Evolutionary conservation across 2,329 filamentous ascomycete genomes (phyloP), one percentile per base, ranked within the genome.

Genomic region (Rosellinia necatrix): DNA sequence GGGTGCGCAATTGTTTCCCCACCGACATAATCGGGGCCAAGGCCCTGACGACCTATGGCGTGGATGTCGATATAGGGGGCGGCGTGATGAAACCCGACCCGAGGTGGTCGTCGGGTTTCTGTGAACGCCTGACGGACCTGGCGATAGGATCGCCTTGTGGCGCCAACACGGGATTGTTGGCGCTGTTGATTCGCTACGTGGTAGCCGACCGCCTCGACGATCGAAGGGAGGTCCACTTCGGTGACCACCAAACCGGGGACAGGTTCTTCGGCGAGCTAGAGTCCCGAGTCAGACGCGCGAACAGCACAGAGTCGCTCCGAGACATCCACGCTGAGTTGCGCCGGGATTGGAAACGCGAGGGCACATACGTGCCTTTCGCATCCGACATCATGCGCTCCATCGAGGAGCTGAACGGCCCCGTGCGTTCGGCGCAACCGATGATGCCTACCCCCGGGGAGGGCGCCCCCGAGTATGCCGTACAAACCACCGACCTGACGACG

Each of bases 31-130:
- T 61, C 6, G 56, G 55, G 1, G 15, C 42, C 17, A 44, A 30
- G 25, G n/a, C 29, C 12, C 43, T 56, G 17, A 21, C 56, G 6
- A 24, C 29, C 15, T 59, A 59, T 24, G 38, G 10, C 17, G 32
- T 6, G 3, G 44, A 49, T 35, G 41, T 53, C 22, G 32, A 49
- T n/a, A 17, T 37, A 4, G 44, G 15, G 1, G 19, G 19, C 5
- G 55, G 43, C 8, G 40, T 58, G 10, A 35, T 10, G 32, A 30
- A 40, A 32, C 40, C 55, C 12, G 30, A 61, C 38, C 52, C 52
- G 3, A 44, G 53, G 22, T 62, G 60, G 60, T 37, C 29, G n/a
- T 21, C 27, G 0, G 10, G 6, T 6, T 62, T 62, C 8, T 53
- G 52, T 32, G 9, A 34, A 1, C 19, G n/a, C 3, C 42, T 61